Evolutionary conservation across 768 basidiomycete species (phyloP).

Genomic region (Boletus vermiculosoides): DNA sequence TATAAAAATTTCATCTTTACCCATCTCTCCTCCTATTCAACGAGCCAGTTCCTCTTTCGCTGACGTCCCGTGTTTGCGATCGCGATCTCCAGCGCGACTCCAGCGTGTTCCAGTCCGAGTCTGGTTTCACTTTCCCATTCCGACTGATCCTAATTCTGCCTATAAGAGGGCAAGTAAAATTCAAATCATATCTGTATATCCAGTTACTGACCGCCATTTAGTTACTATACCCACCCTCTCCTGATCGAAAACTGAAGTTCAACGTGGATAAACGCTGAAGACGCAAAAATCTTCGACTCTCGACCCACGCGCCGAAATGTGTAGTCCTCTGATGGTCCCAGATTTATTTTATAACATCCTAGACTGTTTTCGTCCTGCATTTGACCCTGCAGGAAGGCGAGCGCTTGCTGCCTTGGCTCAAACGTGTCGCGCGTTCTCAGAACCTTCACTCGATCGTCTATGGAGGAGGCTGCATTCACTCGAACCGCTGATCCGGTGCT

Average conservation of each 20-base stretch:
- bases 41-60: background rate
- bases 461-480: constrained; percentile 12
- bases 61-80: background rate
- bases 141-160: background rate
- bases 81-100: background rate
- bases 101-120: background rate
- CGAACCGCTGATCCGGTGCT: constrained; percentile 13
- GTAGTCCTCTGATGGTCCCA: background rate
- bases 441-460: constrained; percentile 1
- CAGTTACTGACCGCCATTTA: background rate
- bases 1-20: too few species aligned
- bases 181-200: background rate
- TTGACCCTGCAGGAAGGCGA: background rate
- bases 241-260: too few species aligned
- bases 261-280: background rate
- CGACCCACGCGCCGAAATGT: background rate
- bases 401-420: constrained; percentile 6
- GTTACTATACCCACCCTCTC: background rate
- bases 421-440: constrained; percentile 9
- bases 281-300: background rate
- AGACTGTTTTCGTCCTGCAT: background rate
- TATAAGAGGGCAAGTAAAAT: background rate
- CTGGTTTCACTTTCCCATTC: background rate
- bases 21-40: background rate
- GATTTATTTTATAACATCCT: constrained; percentile 12